Conservation (phyloP, 2,329 filamentous ascomycete genomes). For the Colletotrichum limetticola region DNA sequence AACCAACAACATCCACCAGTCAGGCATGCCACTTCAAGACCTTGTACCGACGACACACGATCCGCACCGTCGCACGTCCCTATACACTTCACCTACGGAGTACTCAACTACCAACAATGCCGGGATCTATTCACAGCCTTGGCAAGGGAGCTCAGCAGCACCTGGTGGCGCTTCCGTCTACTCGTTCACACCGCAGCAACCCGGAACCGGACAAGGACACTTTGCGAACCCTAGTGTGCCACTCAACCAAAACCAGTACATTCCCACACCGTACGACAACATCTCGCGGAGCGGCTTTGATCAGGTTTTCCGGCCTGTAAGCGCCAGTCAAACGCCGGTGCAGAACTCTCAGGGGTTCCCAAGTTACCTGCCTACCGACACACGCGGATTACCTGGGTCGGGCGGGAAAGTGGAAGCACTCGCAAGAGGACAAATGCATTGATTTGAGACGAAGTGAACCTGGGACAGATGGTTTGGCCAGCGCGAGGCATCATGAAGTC, state of each 20-base stretch:
- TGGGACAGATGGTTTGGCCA: background rate
- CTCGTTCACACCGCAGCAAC: constrained; percentile 54
- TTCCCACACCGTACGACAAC: constrained; percentile 47
- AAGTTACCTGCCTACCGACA: constrained; percentile 48
- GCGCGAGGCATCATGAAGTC: background rate
- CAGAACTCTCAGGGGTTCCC: constrained; percentile 45
- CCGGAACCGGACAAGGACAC: constrained; percentile 42
- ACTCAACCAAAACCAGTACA: constrained; percentile 47
- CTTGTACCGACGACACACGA: constrained; percentile 58
- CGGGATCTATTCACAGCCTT: constrained; percentile 54
- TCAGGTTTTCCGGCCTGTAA: constrained; percentile 47
- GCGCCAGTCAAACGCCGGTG: constrained; percentile 43
- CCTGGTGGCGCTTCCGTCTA: constrained; percentile 57
- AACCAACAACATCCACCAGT: constrained; percentile 46
- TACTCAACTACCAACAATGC: constrained; percentile 53
- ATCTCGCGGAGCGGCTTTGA: constrained; percentile 46
- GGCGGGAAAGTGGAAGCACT: constrained; percentile 28
- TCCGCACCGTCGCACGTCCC: constrained; percentile 56
- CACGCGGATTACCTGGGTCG: constrained; percentile 41
- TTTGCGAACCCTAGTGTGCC: constrained; percentile 47
- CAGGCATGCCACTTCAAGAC: constrained; percentile 54
- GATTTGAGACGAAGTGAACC: background rate
- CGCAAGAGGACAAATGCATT: constrained; percentile 29
- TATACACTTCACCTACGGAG: constrained; percentile 55
- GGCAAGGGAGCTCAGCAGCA: constrained; percentile 56